These are phyloP conservation scores for Pyrus communis DNA, from an alignment of 306 rosid species.

Conservation along the genomic window DNA sequence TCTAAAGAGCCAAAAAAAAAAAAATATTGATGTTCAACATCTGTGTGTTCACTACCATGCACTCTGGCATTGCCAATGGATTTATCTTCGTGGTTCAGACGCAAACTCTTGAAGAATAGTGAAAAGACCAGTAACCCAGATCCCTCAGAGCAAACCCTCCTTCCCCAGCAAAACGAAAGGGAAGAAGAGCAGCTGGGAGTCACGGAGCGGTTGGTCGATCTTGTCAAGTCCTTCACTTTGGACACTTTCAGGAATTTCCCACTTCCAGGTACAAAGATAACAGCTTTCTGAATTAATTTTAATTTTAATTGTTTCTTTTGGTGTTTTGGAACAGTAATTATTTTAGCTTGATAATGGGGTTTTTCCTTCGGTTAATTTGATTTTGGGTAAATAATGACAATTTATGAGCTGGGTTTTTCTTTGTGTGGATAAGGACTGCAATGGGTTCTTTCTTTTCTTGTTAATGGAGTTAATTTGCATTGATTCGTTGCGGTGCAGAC, in stretches of 20 bases:
- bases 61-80: slow-evolving; percentile 27
- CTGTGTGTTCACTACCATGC: not conserved
- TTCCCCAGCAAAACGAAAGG: slow-evolving; percentile 1
- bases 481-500: slow-evolving; percentile 27
- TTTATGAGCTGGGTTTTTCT: not conserved
- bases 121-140: slow-evolving; percentile 19
- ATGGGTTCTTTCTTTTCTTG: not conserved
- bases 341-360: not conserved
- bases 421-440: not conserved
- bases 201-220: slow-evolving; percentile 50
- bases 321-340: not conserved
- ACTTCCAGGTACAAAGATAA: slow-evolving; percentile 41
- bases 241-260: slow-evolving; percentile 72
- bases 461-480: not conserved
- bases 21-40: not conserved
- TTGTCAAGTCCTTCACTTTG: slow-evolving; percentile 56
- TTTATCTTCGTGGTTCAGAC: slow-evolving; percentile 55
- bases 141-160: slow-evolving; percentile 16
- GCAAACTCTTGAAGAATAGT: slow-evolving; percentile 31
- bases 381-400: not conserved
- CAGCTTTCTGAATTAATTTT: not conserved
- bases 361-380: not conserved
- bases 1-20: too few relatives aligned
- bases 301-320: not conserved
- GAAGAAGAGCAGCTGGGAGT: slow-evolving; percentile 40